Base-by-base conservation (phyloP, 1,139 yeast genomes). In the Groenewaldozyma sp. region DNA sequence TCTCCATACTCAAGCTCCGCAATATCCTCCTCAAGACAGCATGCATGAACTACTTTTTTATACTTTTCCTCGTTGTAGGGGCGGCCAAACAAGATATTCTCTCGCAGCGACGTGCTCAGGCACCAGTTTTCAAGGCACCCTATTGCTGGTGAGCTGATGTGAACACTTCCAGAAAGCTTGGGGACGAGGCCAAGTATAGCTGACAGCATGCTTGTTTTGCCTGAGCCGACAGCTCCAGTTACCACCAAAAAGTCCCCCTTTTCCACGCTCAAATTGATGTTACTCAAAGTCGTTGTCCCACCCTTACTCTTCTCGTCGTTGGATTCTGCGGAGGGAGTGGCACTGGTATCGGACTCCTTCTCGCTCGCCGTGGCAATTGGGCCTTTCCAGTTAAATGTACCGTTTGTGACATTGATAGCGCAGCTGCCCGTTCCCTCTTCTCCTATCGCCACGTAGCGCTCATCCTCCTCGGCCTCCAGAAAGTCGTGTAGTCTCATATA, bases 1-100 rank as follows among this genome's bases (percentile, higher is more conserved):
- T 82, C 93, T 43, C 88, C 87, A 34, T 78, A 83, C 4, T 82
- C 79, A 39, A 82, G 63, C 34, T 67, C 64, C 20, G 70, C 71
- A 47, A 79, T 62, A 59, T 80, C 87, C 39, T 72, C 71, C 21
- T 63, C 62, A 43, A 80, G 64, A 2, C 78, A 68, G 56, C 86
- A 78, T 1, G 74, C 74, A 31, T 65, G 59, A 13, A 79, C 51
- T 2, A 75, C 72, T 7, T 63, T 59, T 1, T 66, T 56, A 50
- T 78, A 80, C 46, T 60, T 67, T 10, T 62, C 57, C 40, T 67
- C 63, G 40, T 76, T 74, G 40, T 51, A 74, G 2, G 67, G 67
- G 3, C 63, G 53, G 1, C 88, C 91, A 58, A 81, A 81, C 0
- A 67, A 38, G 38, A 80, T 78, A 51, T 80, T 80, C 35, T 78